A percentile compares a stretch with the other conserved stretches of the same genome.
Conservation (phyloP, 2,329 filamentous ascomycete species). For the Aspergillus luchuensis region DNA sequence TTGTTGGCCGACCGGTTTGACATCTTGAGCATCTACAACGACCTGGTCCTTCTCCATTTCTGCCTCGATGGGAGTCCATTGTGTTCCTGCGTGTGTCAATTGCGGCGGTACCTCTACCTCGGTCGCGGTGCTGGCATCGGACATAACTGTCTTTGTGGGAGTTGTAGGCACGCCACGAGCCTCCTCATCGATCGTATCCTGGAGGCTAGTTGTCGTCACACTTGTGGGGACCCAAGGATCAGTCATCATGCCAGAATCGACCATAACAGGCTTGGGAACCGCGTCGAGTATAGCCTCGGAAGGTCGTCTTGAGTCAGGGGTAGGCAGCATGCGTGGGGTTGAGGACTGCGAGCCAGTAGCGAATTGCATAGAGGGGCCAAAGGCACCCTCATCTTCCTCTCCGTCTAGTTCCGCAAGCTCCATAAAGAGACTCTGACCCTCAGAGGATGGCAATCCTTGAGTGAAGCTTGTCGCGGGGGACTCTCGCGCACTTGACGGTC, state of each 20-base stretch:
- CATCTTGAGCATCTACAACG: slow-evolving; percentile 33
- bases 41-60: slow-evolving; percentile 15
- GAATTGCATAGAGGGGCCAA: slow-evolving; percentile 43
- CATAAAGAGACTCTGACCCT: slow-evolving; percentile 81
- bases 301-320: slow-evolving; percentile 33
- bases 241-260: slow-evolving; percentile 65
- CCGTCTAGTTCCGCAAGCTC: slow-evolving; percentile 81
- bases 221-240: slow-evolving; percentile 55
- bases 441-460: slow-evolving; percentile 49
- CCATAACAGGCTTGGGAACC: slow-evolving; percentile 48
- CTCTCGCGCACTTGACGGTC: slow-evolving; percentile 48
- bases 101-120: slow-evolving; percentile 25
- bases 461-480: slow-evolving; percentile 57
- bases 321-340: slow-evolving; percentile 40
- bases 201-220: slow-evolving; percentile 15
- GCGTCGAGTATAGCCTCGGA: slow-evolving; percentile 32
- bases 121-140: slow-evolving; percentile 21
- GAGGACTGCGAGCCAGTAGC: slow-evolving; percentile 40
- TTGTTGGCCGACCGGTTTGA: slow-evolving; percentile 19
- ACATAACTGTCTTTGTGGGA: slow-evolving; percentile 19
- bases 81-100: slow-evolving; percentile 45
- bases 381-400: slow-evolving; percentile 66
- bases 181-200: slow-evolving; percentile 24
- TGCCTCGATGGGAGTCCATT: slow-evolving; percentile 44
- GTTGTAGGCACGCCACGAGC: slow-evolving; percentile 24